Conservation (phyloP, 352 stramenopile species). For the Phytophthora pisi region DNA sequence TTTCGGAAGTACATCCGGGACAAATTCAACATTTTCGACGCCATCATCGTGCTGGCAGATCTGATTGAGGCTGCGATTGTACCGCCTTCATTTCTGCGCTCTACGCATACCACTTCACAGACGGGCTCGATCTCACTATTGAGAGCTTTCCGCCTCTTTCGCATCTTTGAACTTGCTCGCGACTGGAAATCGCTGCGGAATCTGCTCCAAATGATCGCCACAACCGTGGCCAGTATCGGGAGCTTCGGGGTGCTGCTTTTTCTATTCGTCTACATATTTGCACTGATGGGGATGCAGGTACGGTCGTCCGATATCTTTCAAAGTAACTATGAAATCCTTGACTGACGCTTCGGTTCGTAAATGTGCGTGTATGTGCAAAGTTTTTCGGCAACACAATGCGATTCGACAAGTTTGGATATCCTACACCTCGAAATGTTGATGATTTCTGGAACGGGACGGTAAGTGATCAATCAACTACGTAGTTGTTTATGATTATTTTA, state of each 20-base stretch:
- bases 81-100: conserved; percentile 61
- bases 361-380: conserved; percentile 30
- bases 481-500: neutral
- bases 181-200: conserved; percentile 89
- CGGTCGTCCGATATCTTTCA: neutral
- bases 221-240: conserved; percentile 87
- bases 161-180: conserved; percentile 93
- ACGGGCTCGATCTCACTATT: conserved; percentile 71
- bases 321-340: neutral
- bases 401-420: conserved; percentile 79
- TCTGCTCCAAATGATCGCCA: conserved; percentile 84
- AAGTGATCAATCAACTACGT: conserved; percentile 1
- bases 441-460: conserved; percentile 64
- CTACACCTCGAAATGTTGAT: conserved; percentile 39
- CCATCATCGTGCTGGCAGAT: conserved; percentile 68
- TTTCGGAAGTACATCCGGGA: conserved; percentile 61
- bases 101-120: conserved; percentile 23
- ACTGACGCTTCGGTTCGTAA: neutral
- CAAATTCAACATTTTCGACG: conserved; percentile 81
- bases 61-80: conserved; percentile 60
- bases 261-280: conserved; percentile 95
- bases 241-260: conserved; percentile 94
- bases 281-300: conserved; percentile 86
- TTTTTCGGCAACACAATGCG: conserved; percentile 94
- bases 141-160: conserved; percentile 85